Percentiles rank a stretch among this genome's conserved stretches.
These are phyloP conservation scores for Cutaneotrichosporon cavernicola DNA, from an alignment of 1,284 basidiomycete genomes.

Conservation along the genomic window DNA sequence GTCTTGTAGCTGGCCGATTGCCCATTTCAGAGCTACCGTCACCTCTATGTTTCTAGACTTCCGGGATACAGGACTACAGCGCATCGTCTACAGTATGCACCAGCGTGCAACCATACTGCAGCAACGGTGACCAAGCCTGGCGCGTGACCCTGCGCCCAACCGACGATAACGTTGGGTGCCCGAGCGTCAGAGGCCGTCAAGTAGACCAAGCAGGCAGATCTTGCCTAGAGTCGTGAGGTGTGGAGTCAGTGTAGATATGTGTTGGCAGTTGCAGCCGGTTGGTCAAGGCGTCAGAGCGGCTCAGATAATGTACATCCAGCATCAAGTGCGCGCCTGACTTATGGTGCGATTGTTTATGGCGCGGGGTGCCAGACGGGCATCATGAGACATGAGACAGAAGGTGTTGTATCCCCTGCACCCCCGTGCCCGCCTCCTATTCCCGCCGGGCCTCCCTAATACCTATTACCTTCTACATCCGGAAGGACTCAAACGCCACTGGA, in stretches of 20 bases:
- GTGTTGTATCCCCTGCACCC: too few relatives aligned
- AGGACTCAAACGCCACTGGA: too few relatives aligned
- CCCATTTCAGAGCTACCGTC: neutral
- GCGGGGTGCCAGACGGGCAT: neutral
- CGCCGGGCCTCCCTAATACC: too few relatives aligned
- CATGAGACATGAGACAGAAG: too few relatives aligned
- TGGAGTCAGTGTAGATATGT: neutral
- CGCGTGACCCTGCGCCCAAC: neutral
- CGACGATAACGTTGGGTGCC: neutral
- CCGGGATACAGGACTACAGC: conserved; percentile 7
- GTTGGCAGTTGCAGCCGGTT: too few relatives aligned
- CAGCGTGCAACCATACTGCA: neutral
- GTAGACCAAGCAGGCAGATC: neutral
- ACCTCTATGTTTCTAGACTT: conserved; percentile 9
- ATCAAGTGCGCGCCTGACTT: too few relatives aligned
- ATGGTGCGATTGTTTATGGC: neutral
- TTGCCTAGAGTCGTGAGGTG: neutral
- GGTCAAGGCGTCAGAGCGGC: too few relatives aligned
- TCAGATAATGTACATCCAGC: too few relatives aligned
- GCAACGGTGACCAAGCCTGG: neutral
- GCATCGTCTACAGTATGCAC: conserved; percentile 5
- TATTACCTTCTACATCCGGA: too few relatives aligned
- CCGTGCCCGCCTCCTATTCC: too few relatives aligned
- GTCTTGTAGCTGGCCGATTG: conserved; percentile 39
- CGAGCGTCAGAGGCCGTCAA: neutral